Conservation (phyloP, 2,329 filamentous ascomycete species). For the Tolypocladium sp. region DNA sequence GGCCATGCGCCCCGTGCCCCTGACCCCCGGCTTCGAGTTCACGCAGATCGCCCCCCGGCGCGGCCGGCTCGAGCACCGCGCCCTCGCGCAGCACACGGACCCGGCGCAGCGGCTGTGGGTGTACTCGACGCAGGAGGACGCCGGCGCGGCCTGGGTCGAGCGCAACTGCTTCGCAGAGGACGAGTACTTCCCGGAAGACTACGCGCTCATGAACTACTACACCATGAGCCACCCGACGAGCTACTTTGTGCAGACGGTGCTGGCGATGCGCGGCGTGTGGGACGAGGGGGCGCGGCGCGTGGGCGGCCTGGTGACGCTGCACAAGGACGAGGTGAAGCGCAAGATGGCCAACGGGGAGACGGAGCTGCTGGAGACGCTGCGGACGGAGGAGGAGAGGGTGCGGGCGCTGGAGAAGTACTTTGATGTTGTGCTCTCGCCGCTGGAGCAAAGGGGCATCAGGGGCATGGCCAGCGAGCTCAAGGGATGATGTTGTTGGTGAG, state of each 20-base stretch:
- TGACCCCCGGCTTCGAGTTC: background rate
- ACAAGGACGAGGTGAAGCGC: conserved; percentile 33
- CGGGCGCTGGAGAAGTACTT: conserved; percentile 40
- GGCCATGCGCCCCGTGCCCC: conserved; percentile 4
- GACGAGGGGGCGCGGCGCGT: conserved; percentile 6
- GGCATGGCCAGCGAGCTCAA: conserved; percentile 20
- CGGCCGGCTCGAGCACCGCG: conserved; percentile 31
- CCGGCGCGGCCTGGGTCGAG: conserved; percentile 29
- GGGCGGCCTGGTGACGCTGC: conserved; percentile 33
- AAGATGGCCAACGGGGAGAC: conserved; percentile 21
- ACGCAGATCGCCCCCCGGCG: conserved; percentile 32
- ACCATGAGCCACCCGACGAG: conserved; percentile 24
- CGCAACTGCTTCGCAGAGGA: conserved; percentile 42
- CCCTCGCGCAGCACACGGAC: conserved; percentile 21
- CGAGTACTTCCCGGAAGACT: conserved; percentile 38
- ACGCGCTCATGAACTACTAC: conserved; percentile 34
- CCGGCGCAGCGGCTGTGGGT: conserved; percentile 27
- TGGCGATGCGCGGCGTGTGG: conserved; percentile 22
- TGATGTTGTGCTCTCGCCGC: conserved; percentile 32
- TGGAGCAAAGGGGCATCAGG: conserved; percentile 38
- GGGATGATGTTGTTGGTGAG: background rate
- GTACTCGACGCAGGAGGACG: conserved; percentile 19
- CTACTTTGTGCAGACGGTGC: conserved; percentile 26
- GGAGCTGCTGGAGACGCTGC: conserved; percentile 29
- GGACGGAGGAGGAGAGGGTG: conserved; percentile 39